Base-by-base conservation (phyloP, 805 yeast genomes). In the Candida silvatica region DNA sequence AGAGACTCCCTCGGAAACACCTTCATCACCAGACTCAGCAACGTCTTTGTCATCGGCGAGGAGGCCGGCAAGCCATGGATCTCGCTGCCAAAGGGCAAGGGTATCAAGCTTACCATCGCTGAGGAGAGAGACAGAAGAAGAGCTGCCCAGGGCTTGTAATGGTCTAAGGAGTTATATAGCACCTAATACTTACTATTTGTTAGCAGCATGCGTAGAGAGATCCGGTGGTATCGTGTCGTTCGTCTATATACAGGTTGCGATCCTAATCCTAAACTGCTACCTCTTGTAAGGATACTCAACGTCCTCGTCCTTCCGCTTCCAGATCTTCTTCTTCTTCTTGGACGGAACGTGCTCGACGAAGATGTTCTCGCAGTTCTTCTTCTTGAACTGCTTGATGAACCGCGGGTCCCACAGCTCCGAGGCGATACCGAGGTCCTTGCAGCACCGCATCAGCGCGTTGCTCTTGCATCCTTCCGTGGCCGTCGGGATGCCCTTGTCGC, bases 91-190 rank as follows among this genome's bases (percentile, higher is more conserved):
- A 87, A 86, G 90, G 97, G 96, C 74, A 87, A 87, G 80, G 97
- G 97, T 82, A 82, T 87, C 70, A 87, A 87, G 78, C 79, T 87
- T 64, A 66, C 90, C 59, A 87, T 87, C 65, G 74, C 95, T 62
- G 96, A 87, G 75, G 96, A 87, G 80, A 86, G 96, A 74, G 96
- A 87, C 84, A 79, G 88, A 78, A 88, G 94, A 73, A 83, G 95
- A 73, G 87, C 90, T 62, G 82, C 75, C 65, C 67, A 64, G 54
- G 75, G 74, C 65, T 66, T 70, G 60, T 66, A 66, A 67, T 33
- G 44, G 22, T 32, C n/a, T n/a, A n/a, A n/a, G n/a, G n/a, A n/a
- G n/a, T n/a, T n/a, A n/a, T n/a, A n/a, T n/a, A n/a, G n/a, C n/a
- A n/a, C n/a, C n/a, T n/a, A n/a, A n/a, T n/a, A n/a, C n/a, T n/a